A percentile compares a stretch with the other conserved stretches of the same genome.
Conservation (phyloP, 768 basidiomycete genomes). For the Amylocystis lapponica region DNA sequence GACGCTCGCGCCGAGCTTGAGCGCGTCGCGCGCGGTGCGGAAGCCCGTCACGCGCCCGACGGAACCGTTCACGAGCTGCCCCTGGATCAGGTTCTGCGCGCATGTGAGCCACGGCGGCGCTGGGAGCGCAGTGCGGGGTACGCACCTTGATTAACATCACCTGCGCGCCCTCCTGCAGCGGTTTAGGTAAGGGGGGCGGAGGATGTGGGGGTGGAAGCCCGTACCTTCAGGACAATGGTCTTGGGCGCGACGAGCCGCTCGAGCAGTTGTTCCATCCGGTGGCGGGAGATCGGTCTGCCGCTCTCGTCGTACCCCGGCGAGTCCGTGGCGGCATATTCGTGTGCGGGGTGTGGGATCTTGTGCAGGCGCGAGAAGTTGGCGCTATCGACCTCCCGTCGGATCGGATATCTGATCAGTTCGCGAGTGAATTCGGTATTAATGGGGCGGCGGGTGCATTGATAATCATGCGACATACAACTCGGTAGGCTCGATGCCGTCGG, state of each 20-base stretch:
- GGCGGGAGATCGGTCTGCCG: slow-evolving; percentile 28
- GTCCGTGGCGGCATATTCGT: slow-evolving; percentile 42
- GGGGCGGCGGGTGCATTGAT: no score
- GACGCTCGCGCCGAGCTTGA: slow-evolving; percentile 24
- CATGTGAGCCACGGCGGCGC: not conserved
- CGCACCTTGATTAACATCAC: slow-evolving; percentile 76
- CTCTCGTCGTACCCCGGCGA: slow-evolving; percentile 39
- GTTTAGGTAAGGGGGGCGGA: no score
- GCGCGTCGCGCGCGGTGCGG: slow-evolving; percentile 31
- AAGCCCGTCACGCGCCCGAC: slow-evolving; percentile 36
- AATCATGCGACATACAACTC: slow-evolving; percentile 74
- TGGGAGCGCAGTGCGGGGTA: not conserved
- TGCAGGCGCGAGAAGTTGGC: slow-evolving; percentile 54
- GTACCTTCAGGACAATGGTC: slow-evolving; percentile 36
- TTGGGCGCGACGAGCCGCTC: slow-evolving; percentile 58
- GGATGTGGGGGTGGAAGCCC: no score
- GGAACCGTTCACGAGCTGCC: slow-evolving; percentile 65
- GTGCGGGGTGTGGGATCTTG: slow-evolving; percentile 33
- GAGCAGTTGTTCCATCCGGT: slow-evolving; percentile 40
- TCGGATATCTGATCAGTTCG: slow-evolving; percentile 69
- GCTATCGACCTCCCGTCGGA: slow-evolving; percentile 62
- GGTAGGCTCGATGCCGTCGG: slow-evolving; percentile 75
- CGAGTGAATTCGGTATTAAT: no score
- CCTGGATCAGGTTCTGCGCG: slow-evolving; percentile 61
- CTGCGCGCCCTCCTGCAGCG: slow-evolving; percentile 74